phyloP scores from a whole-genome alignment of 192 early-diverging fungal genomes.

The Backusella sp. region DNA sequence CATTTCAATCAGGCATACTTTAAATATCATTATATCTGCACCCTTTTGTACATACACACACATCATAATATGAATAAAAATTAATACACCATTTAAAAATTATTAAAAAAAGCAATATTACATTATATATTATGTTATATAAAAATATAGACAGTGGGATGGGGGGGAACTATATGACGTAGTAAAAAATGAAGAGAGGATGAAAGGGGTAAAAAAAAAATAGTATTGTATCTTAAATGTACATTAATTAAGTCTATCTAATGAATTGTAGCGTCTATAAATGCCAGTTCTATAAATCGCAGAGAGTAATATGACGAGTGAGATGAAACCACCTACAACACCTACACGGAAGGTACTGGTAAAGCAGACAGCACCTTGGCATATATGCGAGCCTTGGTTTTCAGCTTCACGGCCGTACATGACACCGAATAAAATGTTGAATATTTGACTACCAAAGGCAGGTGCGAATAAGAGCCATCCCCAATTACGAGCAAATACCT shows the following conservation, averaged over 20 bases:
- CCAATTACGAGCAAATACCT: constrained; percentile 40
- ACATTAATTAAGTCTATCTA: not conserved
- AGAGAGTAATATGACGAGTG: not conserved
- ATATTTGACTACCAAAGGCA: constrained; percentile 33
- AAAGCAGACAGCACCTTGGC: constrained; percentile 30
- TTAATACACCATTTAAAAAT: not conserved
- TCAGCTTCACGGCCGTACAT: constrained; percentile 29
- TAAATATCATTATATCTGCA: not conserved
- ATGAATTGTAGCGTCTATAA: not conserved
- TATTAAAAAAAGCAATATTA: not conserved
- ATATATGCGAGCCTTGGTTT: constrained; percentile 22
- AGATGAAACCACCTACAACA: not conserved
- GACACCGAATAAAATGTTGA: constrained; percentile 33
- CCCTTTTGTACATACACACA: not conserved
- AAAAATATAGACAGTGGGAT: not conserved
- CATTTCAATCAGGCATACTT: not conserved
- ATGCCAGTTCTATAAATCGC: constrained; percentile 12
- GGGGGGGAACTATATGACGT: not conserved
- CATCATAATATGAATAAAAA: not conserved
- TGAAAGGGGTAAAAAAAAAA: not conserved
- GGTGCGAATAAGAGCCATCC: constrained; percentile 38
- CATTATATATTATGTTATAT: not conserved
- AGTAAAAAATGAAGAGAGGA: not conserved
- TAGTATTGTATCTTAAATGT: not conserved
- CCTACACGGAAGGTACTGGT: constrained; percentile 22